phyloP scores from a whole-genome alignment of 2,329 filamentous ascomycete genomes.

The Apiospora phragmitis region DNA sequence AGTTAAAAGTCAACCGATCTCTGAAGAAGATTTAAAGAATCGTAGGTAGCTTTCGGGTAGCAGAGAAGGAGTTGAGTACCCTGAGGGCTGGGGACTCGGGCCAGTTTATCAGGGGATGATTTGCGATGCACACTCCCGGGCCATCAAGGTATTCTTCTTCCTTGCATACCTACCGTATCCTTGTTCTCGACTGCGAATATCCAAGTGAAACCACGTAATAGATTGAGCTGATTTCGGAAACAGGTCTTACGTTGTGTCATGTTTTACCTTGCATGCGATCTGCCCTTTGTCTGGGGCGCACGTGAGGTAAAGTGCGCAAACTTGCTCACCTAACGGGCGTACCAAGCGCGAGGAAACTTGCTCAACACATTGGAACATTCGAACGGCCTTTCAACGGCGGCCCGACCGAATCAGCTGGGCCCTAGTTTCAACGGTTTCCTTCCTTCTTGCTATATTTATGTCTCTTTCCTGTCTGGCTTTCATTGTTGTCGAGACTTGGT shows the following conservation, averaged over 20 bases:
- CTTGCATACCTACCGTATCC: not conserved
- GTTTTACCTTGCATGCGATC: not conserved
- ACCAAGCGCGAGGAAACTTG: conserved; percentile 3
- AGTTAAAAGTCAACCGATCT: not conserved
- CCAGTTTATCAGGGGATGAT: not conserved
- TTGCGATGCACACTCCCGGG: not conserved
- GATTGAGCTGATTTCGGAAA: not conserved
- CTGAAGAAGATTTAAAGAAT: not conserved
- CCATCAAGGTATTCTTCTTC: conserved; percentile 9
- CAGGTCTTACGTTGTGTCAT: too few relatives aligned
- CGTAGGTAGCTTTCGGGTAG: not conserved
- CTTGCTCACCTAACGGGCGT: conserved; percentile 27
- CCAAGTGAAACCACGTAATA: not conserved
- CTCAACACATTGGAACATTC: conserved; percentile 9
- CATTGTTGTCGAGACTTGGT: not conserved
- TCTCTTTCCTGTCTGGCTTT: not conserved
- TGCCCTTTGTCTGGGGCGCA: not conserved
- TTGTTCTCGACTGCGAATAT: not conserved
- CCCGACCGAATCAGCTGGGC: not conserved
- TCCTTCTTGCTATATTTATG: not conserved
- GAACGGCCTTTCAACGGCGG: not conserved
- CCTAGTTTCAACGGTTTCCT: not conserved
- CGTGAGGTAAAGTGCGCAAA: conserved; percentile 28
- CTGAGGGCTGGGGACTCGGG: not conserved
- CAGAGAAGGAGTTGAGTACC: not conserved